phyloP scores from a whole-genome alignment of 2,329 filamentous ascomycete species.

The Xylariales sp. region DNA sequence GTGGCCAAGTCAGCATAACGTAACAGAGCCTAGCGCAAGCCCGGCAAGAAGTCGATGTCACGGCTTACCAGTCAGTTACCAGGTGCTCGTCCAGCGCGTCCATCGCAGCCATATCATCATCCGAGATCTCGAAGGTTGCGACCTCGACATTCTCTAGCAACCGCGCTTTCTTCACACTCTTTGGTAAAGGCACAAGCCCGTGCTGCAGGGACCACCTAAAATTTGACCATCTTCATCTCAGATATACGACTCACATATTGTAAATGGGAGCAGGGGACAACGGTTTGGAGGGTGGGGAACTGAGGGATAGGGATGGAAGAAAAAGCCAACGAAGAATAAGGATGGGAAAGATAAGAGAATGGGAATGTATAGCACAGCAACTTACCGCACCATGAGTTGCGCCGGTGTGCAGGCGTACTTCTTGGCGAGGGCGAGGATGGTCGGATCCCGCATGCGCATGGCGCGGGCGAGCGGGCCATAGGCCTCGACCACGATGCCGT shows the following conservation, averaged over 20 bases:
- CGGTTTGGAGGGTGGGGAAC: background rate
- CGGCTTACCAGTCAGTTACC: constrained; percentile 62
- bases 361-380: no score
- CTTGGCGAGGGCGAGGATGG: constrained; percentile 55
- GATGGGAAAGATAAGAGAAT: no score
- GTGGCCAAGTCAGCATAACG: background rate
- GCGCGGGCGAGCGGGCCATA: constrained; percentile 75
- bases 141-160: constrained; percentile 63
- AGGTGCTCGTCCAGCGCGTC: constrained; percentile 67
- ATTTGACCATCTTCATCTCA: background rate
- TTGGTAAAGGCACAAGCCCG: constrained; percentile 67
- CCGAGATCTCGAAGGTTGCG: constrained; percentile 54
- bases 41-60: background rate
- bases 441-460: constrained; percentile 64
- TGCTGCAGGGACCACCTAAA: constrained; percentile 71
- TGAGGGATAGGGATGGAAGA: no score
- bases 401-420: constrained; percentile 68
- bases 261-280: no score
- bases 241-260: no score
- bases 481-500: constrained; percentile 70
- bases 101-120: constrained; percentile 59
- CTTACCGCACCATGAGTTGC: constrained; percentile 63
- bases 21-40: background rate
- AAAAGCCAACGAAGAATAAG: no score
- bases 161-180: constrained; percentile 60